A percentile compares a stretch with the other conserved stretches of the same genome.
Evolutionary conservation across 148 eudicot species (phyloP).

Genomic region (Gaultheria prostrata): DNA sequence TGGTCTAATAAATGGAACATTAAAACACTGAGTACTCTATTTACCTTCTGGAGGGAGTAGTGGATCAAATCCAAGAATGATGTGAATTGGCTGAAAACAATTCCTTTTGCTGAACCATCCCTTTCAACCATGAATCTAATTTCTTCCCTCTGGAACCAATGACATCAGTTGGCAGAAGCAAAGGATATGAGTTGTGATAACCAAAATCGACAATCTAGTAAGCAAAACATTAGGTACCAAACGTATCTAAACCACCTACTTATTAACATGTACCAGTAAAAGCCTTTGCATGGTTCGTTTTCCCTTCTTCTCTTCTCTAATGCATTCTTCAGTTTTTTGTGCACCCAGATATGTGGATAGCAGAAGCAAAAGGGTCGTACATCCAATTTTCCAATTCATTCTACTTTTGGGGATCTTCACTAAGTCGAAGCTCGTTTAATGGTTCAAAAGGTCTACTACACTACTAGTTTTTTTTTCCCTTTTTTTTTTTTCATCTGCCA

Average conservation of each 20-base stretch:
- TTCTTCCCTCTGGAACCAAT: slow-evolving; percentile 71
- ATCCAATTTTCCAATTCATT: not conserved
- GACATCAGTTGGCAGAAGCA: slow-evolving; percentile 17
- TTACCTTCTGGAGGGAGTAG: slow-evolving; percentile 77
- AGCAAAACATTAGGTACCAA: not conserved
- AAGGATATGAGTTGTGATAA: not conserved
- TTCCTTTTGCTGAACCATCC: slow-evolving; percentile 96
- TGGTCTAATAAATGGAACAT: slow-evolving; percentile 3
- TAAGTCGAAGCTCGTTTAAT: not conserved
- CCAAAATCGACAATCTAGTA: not conserved
- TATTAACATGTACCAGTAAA: not conserved
- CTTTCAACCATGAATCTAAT: slow-evolving; percentile 86
- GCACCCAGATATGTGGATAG: not conserved
- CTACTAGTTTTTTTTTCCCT: no score
- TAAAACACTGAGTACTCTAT: not conserved
- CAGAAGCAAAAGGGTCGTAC: not conserved
- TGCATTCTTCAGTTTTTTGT: not conserved
- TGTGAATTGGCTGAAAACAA: slow-evolving; percentile 95
- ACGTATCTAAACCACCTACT: not conserved
- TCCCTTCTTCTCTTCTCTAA: not conserved
- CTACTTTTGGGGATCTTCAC: not conserved
- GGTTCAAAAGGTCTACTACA: not conserved
- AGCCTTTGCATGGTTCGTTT: not conserved
- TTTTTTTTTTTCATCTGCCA: no score
- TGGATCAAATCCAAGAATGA: slow-evolving; percentile 91